Evolutionary conservation across 208 protist species (phyloP), one percentile per base, ranked within the genome.

Genomic region (Wallacemonas sp.): DNA sequence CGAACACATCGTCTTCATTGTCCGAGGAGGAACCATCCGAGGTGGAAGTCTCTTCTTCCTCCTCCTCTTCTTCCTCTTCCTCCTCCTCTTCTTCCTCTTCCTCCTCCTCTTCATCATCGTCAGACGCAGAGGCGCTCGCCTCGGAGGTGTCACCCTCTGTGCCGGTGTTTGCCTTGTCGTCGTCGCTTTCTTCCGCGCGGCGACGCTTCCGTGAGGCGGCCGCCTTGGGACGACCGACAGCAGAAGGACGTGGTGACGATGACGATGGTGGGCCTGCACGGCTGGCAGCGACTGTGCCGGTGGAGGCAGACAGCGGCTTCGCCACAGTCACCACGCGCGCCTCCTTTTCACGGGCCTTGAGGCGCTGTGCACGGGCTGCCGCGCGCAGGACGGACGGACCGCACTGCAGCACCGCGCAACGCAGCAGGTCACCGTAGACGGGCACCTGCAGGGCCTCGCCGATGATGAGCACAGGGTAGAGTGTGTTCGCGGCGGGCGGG

Each of bases 381-480:
- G 26, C 65, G 3, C 52, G 52, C 4, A 25, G 11, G 3, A 54
- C 42, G 38, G 45, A 26, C 8, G 57, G 48, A 2, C 67, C 70
- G 31, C 73, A 76, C 31, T 33, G 67, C 20, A 28, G 64, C 14
- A 87, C 52, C 5, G 77, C 46, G 16, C 70, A 61, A 8, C 67
- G 52, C 36, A 84, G 54, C 23, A 92, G 76, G 1, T 73, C 61
- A 12, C 3, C 16, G 20, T 87, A 42, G 49, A 81, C 61, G 8
- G 86, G 86, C n/a, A 84, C 61, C 64, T 70, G 77, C 29, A 92
- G 63, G 12, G 80, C 80, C 57, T 92, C 86, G 0, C 86, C 86
- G 3, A 71, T 62, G 2, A 91, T 38, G 38, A 91, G 70, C 49
- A 74, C 77, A 18, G 72, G 73, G 14, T 76, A 49, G 5, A 28